Percentiles rank a stretch among this genome's conserved stretches.
These are phyloP conservation scores for Crithidia bombi DNA, from an alignment of 208 protist genomes.

Conservation along the genomic window DNA sequence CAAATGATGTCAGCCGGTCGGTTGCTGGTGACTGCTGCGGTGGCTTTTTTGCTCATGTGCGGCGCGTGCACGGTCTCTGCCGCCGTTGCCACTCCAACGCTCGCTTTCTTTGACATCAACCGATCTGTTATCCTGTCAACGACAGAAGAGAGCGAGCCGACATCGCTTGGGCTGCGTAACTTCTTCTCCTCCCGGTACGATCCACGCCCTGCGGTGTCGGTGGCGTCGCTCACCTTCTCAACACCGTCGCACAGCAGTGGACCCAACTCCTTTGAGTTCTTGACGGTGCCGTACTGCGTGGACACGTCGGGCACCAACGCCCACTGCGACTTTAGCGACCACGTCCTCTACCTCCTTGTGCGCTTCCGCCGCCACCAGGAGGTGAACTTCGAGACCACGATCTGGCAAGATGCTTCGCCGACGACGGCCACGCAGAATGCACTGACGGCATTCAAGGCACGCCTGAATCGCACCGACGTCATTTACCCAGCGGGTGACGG, in stretches of 20 bases:
- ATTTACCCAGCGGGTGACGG: slow-evolving; percentile 12
- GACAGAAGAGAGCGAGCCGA: background rate
- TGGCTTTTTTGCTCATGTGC: background rate
- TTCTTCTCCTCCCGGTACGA: slow-evolving; percentile 25
- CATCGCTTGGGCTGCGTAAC: slow-evolving; percentile 27
- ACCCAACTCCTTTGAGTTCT: slow-evolving; percentile 12
- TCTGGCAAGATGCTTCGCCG: slow-evolving; percentile 33
- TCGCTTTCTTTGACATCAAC: slow-evolving; percentile 35
- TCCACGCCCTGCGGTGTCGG: slow-evolving; percentile 3
- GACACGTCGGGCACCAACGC: background rate
- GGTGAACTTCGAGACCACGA: slow-evolving; percentile 18
- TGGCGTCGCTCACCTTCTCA: slow-evolving; percentile 17
- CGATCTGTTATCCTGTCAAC: slow-evolving; percentile 21
- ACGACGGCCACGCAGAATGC: slow-evolving; percentile 15
- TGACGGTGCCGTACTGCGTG: slow-evolving; percentile 29
- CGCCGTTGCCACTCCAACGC: background rate
- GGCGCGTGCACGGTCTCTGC: background rate
- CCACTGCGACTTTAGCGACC: slow-evolving; percentile 10
- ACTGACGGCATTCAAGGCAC: slow-evolving; percentile 22
- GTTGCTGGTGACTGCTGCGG: background rate
- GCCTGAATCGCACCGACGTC: slow-evolving; percentile 25
- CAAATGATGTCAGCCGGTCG: background rate
- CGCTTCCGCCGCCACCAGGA: slow-evolving; percentile 35
- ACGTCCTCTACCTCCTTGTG: slow-evolving; percentile 31
- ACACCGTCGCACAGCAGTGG: slow-evolving; percentile 3